A percentile compares a stretch with the other conserved stretches of the same genome.
These are phyloP conservation scores for Penicillium herquei DNA, from an alignment of 495 filamentous ascomycete species.

Conservation along the genomic window DNA sequence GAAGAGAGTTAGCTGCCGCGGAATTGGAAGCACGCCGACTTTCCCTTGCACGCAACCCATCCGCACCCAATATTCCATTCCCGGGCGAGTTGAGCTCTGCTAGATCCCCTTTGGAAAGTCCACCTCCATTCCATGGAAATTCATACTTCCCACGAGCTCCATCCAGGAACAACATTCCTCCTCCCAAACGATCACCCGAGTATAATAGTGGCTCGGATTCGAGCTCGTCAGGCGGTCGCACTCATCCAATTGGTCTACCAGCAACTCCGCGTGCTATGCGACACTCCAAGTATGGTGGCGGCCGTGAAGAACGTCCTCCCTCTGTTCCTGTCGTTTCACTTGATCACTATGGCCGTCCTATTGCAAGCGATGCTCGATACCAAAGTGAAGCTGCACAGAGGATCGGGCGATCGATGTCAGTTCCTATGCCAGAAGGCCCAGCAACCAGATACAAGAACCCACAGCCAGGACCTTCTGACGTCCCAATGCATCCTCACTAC, in stretches of 20 bases:
- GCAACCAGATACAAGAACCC: constrained; percentile 17
- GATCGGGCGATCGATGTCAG: constrained; percentile 69
- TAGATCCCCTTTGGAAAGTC: constrained; percentile 34
- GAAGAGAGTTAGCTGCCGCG: constrained; percentile 76
- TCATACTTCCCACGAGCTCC: constrained; percentile 46
- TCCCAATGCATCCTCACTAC: constrained; percentile 57
- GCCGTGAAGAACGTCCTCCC: constrained; percentile 56
- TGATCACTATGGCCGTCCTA: constrained; percentile 36
- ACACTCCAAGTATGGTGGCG: constrained; percentile 61
- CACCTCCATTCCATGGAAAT: constrained; percentile 29
- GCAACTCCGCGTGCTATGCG: constrained; percentile 85
- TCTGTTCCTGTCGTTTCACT: constrained; percentile 64
- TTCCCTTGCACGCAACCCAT: constrained; percentile 76
- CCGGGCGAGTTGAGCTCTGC: constrained; percentile 58
- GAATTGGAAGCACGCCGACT: constrained; percentile 84
- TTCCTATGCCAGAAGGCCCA: constrained; percentile 62
- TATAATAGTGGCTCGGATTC: constrained; percentile 47
- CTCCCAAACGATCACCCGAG: constrained; percentile 46
- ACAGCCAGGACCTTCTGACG: constrained; percentile 40
- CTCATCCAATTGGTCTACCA: constrained; percentile 62
- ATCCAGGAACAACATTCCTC: constrained; percentile 29
- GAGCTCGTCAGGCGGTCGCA: constrained; percentile 39
- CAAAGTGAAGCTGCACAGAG: constrained; percentile 51
- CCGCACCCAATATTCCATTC: constrained; percentile 74
- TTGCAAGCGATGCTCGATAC: constrained; percentile 65